A percentile compares a stretch with the other conserved stretches of the same genome.
These are phyloP conservation scores for Nicotiana benthamiana DNA, from an alignment of 257 asterid genomes.

Conservation along the genomic window DNA sequence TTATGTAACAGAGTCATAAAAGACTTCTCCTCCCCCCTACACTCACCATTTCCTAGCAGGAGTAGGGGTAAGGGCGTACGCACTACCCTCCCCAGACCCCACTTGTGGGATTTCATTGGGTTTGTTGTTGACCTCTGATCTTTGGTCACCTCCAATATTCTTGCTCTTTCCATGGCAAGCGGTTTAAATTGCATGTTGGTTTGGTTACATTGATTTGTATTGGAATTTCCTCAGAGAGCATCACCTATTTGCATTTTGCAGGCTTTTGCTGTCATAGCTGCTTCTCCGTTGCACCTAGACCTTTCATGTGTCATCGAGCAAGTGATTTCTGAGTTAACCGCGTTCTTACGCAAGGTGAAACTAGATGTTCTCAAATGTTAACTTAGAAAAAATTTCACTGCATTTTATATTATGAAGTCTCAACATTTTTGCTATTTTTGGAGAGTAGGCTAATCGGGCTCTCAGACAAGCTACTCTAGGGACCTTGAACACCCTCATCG, in stretches of 20 bases:
- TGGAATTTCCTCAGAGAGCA: neutral
- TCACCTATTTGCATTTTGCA: conserved; percentile 47
- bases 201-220: neutral
- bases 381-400: neutral
- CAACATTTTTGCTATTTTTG: conserved; percentile 10
- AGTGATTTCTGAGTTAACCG: conserved; percentile 89
- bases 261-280: conserved; percentile 97
- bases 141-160: neutral
- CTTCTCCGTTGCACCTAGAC: conserved; percentile 89
- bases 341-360: conserved; percentile 80
- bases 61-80: too few species aligned
- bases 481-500: conserved; percentile 80
- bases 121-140: neutral
- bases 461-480: conserved; percentile 94
- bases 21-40: neutral
- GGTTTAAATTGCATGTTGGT: neutral
- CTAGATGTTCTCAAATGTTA: neutral
- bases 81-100: too few species aligned
- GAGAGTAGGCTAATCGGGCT: conserved; percentile 87
- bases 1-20: neutral
- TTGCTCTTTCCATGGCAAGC: neutral
- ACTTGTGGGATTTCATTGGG: too few species aligned
- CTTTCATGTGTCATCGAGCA: conserved; percentile 81
- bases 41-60: neutral
- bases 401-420: neutral